Percentiles rank a stretch among this genome's conserved stretches.
Conservation (phyloP, 805 yeast genomes). For the Kuraishia molischiana region DNA sequence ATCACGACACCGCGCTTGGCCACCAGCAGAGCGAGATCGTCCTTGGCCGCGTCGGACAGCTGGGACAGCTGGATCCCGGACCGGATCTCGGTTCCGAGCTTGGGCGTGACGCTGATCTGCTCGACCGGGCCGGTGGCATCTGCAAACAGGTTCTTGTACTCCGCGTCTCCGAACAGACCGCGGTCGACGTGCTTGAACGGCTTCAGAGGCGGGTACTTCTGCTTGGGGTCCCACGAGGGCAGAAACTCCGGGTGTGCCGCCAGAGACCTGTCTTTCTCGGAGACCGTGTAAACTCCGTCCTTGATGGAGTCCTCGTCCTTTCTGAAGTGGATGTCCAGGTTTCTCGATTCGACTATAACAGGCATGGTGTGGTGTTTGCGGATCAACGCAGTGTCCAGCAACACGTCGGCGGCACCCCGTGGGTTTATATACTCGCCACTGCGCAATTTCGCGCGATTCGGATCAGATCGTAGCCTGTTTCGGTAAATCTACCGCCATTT, state of each 20-base stretch:
- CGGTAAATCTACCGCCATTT: too few relatives aligned
- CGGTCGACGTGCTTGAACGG: constrained; percentile 52
- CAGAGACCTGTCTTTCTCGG: constrained; percentile 26
- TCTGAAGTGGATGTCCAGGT: constrained; percentile 33
- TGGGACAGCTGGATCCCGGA: constrained; percentile 31
- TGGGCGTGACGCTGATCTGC: constrained; percentile 26
- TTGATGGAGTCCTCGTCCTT: constrained; percentile 38
- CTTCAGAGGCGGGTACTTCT: constrained; percentile 37
- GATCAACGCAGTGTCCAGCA: too few relatives aligned
- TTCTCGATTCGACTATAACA: constrained; percentile 8
- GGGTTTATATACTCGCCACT: too few relatives aligned
- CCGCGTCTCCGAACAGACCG: constrained; percentile 60
- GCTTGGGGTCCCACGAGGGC: constrained; percentile 60
- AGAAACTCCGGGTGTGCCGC: constrained; percentile 43
- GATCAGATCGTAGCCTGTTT: too few relatives aligned
- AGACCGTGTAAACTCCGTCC: constrained; percentile 37
- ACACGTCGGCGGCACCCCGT: too few relatives aligned
- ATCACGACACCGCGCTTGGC: constrained; percentile 38
- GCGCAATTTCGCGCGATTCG: too few relatives aligned
- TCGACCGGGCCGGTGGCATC: constrained; percentile 7
- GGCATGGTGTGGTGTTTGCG: not conserved
- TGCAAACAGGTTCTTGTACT: constrained; percentile 36
- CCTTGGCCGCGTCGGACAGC: constrained; percentile 29
- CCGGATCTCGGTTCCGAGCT: constrained; percentile 29
- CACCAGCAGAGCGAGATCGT: constrained; percentile 35